A percentile compares a stretch with the other conserved stretches of the same genome.
phyloP scores from a whole-genome alignment of 1,284 basidiomycete species.

The Dichomitus squalens region DNA sequence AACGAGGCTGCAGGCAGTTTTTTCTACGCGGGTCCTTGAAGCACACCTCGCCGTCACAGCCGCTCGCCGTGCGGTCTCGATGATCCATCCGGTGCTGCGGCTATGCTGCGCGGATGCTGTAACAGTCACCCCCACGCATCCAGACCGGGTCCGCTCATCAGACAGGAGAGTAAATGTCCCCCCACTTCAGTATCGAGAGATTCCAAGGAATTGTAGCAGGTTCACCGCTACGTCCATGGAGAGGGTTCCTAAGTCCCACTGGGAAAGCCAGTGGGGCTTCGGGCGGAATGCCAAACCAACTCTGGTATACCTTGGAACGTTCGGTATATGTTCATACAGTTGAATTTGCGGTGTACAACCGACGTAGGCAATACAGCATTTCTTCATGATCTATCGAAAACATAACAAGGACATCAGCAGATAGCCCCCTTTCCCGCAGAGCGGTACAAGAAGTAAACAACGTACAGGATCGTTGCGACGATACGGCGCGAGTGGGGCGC shows the following conservation, averaged over 20 bases:
- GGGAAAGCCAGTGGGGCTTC: too few relatives aligned
- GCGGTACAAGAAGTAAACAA: conserved; percentile 6
- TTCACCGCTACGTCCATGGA: too few relatives aligned
- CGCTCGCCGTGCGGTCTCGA: neutral
- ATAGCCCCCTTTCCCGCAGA: neutral
- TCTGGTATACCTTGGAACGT: neutral
- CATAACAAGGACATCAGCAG: neutral
- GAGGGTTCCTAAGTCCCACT: too few relatives aligned
- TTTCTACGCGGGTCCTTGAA: neutral
- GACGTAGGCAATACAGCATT: neutral
- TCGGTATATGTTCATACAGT: neutral
- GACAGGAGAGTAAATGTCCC: too few relatives aligned
- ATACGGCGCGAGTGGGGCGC: conserved; percentile 65
- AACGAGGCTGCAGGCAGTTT: neutral
- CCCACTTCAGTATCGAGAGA: too few relatives aligned
- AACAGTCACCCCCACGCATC: too few relatives aligned
- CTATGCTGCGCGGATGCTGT: too few relatives aligned
- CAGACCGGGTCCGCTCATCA: too few relatives aligned
- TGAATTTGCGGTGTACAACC: neutral
- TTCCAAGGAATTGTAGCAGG: too few relatives aligned
- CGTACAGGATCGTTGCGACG: conserved; percentile 84
- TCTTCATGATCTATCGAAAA: conserved; percentile 1
- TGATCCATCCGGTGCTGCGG: neutral
- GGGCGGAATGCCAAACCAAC: too few relatives aligned
- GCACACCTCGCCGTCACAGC: neutral